Evolutionary conservation across 805 yeast genomes (phyloP), one percentile per base, ranked within the genome.

Genomic region (Kluyveromyces starmeri): DNA sequence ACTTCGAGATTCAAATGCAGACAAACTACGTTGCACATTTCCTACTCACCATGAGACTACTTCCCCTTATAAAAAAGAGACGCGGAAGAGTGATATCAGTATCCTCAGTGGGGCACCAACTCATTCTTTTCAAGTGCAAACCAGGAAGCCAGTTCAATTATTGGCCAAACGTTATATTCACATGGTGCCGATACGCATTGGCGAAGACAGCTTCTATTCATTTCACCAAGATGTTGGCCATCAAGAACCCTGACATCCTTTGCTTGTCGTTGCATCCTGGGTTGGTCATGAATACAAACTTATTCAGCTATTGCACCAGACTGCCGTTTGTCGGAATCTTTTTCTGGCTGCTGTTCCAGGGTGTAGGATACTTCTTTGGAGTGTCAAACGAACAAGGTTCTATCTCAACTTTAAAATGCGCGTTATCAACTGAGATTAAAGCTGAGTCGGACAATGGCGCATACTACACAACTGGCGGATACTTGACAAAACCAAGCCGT

Each of bases 181-280:
- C 89, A 0, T 78, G 86, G 83, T 62, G 82, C 37, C 61, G 95
- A 31, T 84, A 82, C 47, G 85, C 83, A 1, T 58, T 74, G 56
- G 83, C 92, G 10, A 84, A 84, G 50, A 73, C 82, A 1, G 79
- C 82, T 0, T 81, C 83, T 0, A 83, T 83, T 28, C 95, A 84
- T 46, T 71, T 75, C 48, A 70, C 75, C 48, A 74, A 74, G 45
- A 65, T 75, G 53, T 56, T 84, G 15, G 72, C 89, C 0, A 61
- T 73, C 23, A 68, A 76, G 39, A 68, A 82, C 50, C 92, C 94
- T 0, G 67, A 73, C 13, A 64, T 83, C 7, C 53, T 77, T 24
- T 74, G 78, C 38, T 55, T 73, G 23, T 68, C 84, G 2, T 82
- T 83, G 3, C 88, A 83, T 48, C 95, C 95, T 0, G 95, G 95